These are phyloP conservation scores for Diddensiella santjacobensis DNA, from an alignment of 805 yeast genomes.

Conservation along the genomic window DNA sequence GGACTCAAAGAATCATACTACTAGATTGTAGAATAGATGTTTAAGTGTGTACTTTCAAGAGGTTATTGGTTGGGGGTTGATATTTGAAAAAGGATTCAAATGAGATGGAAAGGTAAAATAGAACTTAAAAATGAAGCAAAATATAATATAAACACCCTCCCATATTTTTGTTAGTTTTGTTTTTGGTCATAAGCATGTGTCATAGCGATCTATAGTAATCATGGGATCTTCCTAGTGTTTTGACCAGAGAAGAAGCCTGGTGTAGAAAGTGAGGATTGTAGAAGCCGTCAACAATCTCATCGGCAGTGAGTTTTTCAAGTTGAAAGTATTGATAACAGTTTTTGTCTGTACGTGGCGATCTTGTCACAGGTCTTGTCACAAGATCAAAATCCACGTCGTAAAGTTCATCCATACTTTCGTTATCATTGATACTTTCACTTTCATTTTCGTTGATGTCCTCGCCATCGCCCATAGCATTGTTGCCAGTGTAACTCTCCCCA, in stretches of 20 bases:
- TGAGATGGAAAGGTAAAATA: no score
- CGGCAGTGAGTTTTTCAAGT: constrained; percentile 3
- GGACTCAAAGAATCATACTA: no score
- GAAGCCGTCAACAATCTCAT: constrained; percentile 12
- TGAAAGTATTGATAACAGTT: constrained; percentile 10
- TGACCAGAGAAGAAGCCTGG: constrained; percentile 6
- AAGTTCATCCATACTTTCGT: neutral
- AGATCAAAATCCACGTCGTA: neutral
- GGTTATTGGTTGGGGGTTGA: no score
- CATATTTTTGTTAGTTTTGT: no score
- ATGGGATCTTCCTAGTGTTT: neutral
- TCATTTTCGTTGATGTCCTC: constrained; percentile 1
- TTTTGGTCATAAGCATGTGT: no score
- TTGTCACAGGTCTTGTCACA: neutral
- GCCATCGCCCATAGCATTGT: neutral
- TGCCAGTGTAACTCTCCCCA: no score
- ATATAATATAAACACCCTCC: no score
- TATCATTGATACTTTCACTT: neutral
- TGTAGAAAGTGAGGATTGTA: constrained; percentile 11
- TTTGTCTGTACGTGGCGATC: neutral
- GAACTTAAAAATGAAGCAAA: no score
- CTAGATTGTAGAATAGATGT: no score
- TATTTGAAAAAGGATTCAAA: no score
- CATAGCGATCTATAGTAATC: constrained; percentile 3
- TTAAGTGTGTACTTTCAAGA: no score